Base-by-base conservation (phyloP, 75 land plant species). In the Larix kaempferi region DNA sequence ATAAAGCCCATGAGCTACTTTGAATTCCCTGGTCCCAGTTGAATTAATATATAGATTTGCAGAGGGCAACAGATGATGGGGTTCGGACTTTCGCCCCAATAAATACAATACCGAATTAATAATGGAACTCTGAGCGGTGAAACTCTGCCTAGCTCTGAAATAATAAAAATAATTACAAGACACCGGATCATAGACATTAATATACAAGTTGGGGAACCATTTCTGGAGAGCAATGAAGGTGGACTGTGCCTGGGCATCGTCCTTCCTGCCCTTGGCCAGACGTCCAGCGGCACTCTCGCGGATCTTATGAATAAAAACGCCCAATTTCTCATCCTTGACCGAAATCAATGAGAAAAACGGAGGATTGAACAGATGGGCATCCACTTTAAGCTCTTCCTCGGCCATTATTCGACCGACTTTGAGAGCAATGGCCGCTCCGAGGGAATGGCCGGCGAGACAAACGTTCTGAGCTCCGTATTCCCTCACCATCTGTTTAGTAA, bases 281-380 rank as follows among this genome's bases (percentile, higher is more conserved):
- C 15, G 57, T 63, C 59, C 13, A 41, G 33, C 72, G 6, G 52
- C 72, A 8, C n/a, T 80, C 71, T 57, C 61, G n/a, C 39, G 80
- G 83, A 60, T 74, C 57, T 13, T 78, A 71, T 57, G 85, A 79
- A 71, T 88, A 81, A 71, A 88, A 76, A 25, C 16, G 17, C 56
- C 56, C 59, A 49, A 25, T 25, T 49, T 74, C 3, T 56, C 7
- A 26, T 74, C 27, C 63, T 7, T 16, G 82, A 69, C 72, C 3
- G 72, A 69, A 41, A 89, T 85, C 62, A 60, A 60, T 22, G 62
- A 60, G 5, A 23, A 21, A 11, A 88, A 90, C 8, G 95, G 95
- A 7, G 95, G 95, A 54, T 90, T 90, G 73, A 92, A 92, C 83
- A 92, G 77, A 84, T 92, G 92, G 5, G 90, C 77, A 44, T 92